Evolutionary conservation across 129 eudicot species (phyloP).

Genomic region (Flaveria bidentis): DNA sequence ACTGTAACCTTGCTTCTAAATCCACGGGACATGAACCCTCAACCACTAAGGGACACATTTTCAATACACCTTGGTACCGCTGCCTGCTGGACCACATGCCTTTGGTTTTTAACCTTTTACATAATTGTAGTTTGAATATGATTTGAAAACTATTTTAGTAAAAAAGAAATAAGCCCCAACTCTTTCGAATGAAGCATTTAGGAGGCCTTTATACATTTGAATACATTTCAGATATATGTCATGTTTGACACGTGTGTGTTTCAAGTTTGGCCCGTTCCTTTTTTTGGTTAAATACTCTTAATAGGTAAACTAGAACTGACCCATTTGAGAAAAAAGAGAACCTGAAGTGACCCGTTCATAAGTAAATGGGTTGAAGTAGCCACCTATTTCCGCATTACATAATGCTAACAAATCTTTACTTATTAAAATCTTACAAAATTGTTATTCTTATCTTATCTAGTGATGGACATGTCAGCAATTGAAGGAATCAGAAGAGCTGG

Average conservation of each 20-base stretch:
- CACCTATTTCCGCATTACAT: neutral
- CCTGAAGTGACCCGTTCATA: neutral
- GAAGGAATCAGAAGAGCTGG: conserved; percentile 44
- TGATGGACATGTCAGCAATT: conserved; percentile 55
- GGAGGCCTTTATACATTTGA: neutral
- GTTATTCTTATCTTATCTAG: conserved; percentile 28
- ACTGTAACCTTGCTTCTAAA: too few relatives aligned
- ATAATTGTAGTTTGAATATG: neutral
- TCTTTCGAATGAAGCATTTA: neutral
- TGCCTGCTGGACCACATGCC: too few relatives aligned
- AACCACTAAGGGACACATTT: too few relatives aligned
- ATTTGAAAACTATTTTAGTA: neutral
- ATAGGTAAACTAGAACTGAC: too few relatives aligned
- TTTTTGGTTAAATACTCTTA: too few relatives aligned
- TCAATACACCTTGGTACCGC: too few relatives aligned
- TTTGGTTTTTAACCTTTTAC: too few relatives aligned
- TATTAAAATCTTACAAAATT: neutral
- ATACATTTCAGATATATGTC: neutral
- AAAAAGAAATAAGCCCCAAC: neutral
- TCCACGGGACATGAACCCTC: too few relatives aligned
- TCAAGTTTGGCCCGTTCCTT: too few relatives aligned
- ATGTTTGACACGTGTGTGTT: neutral
- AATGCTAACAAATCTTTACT: neutral
- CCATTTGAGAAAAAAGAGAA: neutral
- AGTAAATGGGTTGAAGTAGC: neutral